Percentiles rank a stretch among this genome's conserved stretches.
Conservation (phyloP, 768 basidiomycete genomes). For the Xerocomus potaroensis region DNA sequence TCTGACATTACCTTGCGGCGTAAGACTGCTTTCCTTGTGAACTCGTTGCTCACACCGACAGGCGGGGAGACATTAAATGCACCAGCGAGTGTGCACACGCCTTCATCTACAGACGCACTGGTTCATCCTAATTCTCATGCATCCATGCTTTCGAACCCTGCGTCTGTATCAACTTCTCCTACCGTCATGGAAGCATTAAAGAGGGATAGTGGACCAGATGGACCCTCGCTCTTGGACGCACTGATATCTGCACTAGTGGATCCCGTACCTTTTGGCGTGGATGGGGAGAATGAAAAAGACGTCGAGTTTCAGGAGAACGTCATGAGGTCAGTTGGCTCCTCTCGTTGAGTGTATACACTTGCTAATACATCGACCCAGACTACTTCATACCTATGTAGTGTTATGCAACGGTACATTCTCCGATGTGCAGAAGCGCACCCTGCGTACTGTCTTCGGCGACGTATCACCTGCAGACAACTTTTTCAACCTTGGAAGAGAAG, state of each 20-base stretch:
- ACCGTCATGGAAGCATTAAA: slow-evolving; percentile 47
- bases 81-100: slow-evolving; percentile 16
- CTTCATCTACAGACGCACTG: slow-evolving; percentile 27
- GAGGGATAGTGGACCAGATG: slow-evolving; percentile 28
- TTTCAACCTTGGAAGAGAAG: slow-evolving; percentile 29
- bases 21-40: slow-evolving; percentile 75
- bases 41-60: slow-evolving; percentile 58
- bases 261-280: slow-evolving; percentile 61
- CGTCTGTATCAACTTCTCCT: slow-evolving; percentile 46
- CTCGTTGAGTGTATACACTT: background rate
- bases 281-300: slow-evolving; percentile 64
- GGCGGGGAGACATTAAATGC: slow-evolving; percentile 3
- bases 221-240: slow-evolving; percentile 39
- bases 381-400: slow-evolving; percentile 50
- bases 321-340: slow-evolving; percentile 37
- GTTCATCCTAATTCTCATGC: slow-evolving; percentile 76
- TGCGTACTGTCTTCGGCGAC: slow-evolving; percentile 26
- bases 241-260: slow-evolving; percentile 49
- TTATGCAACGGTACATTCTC: slow-evolving; percentile 35
- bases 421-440: slow-evolving; percentile 26
- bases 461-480: slow-evolving; percentile 14
- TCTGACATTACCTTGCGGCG: slow-evolving; percentile 73
- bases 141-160: slow-evolving; percentile 52
- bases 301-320: slow-evolving; percentile 63
- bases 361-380: slow-evolving; percentile 27